phyloP scores from a whole-genome alignment of 768 basidiomycete genomes.

The Omphalotus guepiniiformis region DNA sequence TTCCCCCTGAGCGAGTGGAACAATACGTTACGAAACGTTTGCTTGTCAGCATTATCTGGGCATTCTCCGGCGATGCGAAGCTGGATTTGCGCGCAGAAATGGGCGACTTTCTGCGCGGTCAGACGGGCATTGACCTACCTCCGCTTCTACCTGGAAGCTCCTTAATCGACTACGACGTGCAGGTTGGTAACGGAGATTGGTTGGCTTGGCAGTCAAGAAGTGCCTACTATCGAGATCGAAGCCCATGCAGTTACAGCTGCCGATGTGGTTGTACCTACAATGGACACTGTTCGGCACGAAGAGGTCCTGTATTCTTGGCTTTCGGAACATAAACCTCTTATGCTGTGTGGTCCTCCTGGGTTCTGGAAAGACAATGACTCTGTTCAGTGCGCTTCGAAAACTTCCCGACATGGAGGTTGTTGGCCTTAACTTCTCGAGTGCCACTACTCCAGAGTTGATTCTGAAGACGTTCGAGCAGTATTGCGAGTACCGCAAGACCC shows the following conservation, averaged over 20 bases:
- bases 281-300: conserved; percentile 98
- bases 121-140: conserved; percentile 89
- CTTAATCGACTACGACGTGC: conserved; percentile 93
- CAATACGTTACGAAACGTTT: conserved; percentile 89
- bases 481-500: conserved; percentile 98
- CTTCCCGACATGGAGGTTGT: conserved; percentile 99
- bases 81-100: conserved; percentile 84
- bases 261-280: conserved; percentile 95
- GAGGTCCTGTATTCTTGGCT: conserved; percentile 99
- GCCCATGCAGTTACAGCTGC: conserved; percentile 93
- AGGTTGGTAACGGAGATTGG: conserved; percentile 85
- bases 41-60: conserved; percentile 93
- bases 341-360: conserved; percentile 99
- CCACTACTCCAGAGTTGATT: conserved; percentile 96
- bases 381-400: conserved; percentile 96
- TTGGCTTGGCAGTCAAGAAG: conserved; percentile 84
- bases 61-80: conserved; percentile 95
- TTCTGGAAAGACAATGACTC: conserved; percentile 99
- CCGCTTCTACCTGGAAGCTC: conserved; percentile 70
- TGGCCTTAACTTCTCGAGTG: conserved; percentile 98
- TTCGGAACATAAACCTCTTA: conserved; percentile 95
- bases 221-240: conserved; percentile 95
- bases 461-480: conserved; percentile 99
- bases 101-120: conserved; percentile 80
- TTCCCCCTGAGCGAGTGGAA: conserved; percentile 78